Percentiles rank a stretch among this genome's conserved stretches.
Evolutionary conservation across 2,329 filamentous ascomycete genomes (phyloP).

Genomic region (Hymenoscyphus occultus): DNA sequence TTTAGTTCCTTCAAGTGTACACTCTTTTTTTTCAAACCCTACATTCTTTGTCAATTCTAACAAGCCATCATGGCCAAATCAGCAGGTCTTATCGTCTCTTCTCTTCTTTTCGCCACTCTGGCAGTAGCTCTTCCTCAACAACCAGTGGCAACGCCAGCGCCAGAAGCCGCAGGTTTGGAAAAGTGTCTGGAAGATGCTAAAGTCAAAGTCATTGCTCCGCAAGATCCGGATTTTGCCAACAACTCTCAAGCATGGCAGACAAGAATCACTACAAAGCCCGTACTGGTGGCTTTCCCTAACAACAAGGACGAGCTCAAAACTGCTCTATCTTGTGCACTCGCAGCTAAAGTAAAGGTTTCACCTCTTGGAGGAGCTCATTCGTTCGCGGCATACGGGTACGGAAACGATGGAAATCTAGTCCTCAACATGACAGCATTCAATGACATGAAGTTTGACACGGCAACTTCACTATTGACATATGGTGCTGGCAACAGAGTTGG

Average conservation of each 20-base stretch:
- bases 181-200: conserved; percentile 15
- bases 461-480: conserved; percentile 14
- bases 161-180: background rate
- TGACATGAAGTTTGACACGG: conserved; percentile 10
- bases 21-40: background rate
- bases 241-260: conserved; percentile 19
- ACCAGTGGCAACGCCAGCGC: background rate
- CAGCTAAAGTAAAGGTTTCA: conserved; percentile 15
- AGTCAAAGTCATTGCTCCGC: conserved; percentile 7
- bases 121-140: background rate
- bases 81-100: background rate
- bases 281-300: conserved; percentile 13
- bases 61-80: background rate
- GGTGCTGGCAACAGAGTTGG: conserved; percentile 18
- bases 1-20: background rate
- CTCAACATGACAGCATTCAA: conserved; percentile 19
- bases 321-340: conserved; percentile 15
- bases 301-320: conserved; percentile 12
- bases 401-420: conserved; percentile 18
- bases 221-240: conserved; percentile 10
- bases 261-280: conserved; percentile 14
- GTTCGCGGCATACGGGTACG: conserved; percentile 17
- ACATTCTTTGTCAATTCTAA: background rate
- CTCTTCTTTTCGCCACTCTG: background rate
- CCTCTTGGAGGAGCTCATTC: conserved; percentile 18